Evolutionary conservation across 164 flowering plant genomes (phyloP), one percentile per base, ranked within the genome.

Genomic region (Litsea cubeba): DNA sequence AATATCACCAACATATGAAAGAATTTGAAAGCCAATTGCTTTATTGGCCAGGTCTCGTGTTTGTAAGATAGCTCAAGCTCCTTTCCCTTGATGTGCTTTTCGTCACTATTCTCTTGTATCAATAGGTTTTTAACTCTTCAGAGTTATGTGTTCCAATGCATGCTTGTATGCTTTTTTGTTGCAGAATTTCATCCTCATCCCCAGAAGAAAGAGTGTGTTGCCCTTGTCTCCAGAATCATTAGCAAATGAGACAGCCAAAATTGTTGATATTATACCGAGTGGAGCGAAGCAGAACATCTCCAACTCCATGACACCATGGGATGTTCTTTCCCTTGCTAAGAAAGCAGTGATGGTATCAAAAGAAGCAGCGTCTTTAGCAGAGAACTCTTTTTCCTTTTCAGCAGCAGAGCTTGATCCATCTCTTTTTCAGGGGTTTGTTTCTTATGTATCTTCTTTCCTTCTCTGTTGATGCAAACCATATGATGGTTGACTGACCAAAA

Each of bases 341-440:
- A 79, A 85, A 83, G 96, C 97, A 74, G 82, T 90, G 63, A 72
- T 81, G 69, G 96, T 97, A 57, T 90, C 96, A 12, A 87, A 86
- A 84, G 76, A 85, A 77, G 96, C 94, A 46, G 88, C 86, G 24
- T 80, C 79, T 24, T 80, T 93, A 62, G 84, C 79, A 65, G 83
- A 84, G 32, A 76, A 84, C 24, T 72, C 77, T 12, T 51, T 51
- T 51, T 63, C 81, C 54, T 62, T 77, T 64, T 25, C 76, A 68
- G 84, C 65, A 54, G 72, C 78, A 74, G 81, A 82, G 76, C 14
- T 71, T 76, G 81, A 82, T 72, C 83, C 78, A 46, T 69, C 81
- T 25, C 58, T 65, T 71, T 70, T 74, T 12, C 54, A 78, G 65
- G 71, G 86, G 97, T 51, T 51, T 51, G 91, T 68, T 68, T 82